phyloP scores from a whole-genome alignment of 2,329 filamentous ascomycete species.

The Plectosphaerella plurivora region DNA sequence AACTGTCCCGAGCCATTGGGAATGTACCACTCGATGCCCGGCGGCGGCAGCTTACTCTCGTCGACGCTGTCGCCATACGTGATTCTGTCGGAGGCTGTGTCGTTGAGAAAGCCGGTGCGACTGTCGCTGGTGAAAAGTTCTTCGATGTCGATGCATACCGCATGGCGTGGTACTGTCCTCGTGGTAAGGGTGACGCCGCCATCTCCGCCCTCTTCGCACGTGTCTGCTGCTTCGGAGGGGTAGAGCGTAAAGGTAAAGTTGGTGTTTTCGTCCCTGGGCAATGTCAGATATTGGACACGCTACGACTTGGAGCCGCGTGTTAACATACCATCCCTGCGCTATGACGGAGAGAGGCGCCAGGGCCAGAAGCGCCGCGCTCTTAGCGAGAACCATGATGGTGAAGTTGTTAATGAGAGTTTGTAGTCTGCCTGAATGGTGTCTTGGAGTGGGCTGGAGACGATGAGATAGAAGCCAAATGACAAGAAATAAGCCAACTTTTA shows the following conservation, averaged over 20 bases:
- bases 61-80: background rate
- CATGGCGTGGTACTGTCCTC: background rate
- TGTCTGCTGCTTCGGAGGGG: background rate
- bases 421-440: too few species aligned
- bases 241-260: conserved; percentile 1
- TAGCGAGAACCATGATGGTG: background rate
- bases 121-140: background rate
- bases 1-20: conserved; percentile 7
- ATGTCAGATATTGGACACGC: background rate
- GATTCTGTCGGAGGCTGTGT: background rate
- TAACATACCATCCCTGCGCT: background rate
- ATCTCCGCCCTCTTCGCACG: background rate
- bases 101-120: background rate
- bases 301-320: too few species aligned
- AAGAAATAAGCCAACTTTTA: too few species aligned
- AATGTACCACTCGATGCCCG: conserved; percentile 10
- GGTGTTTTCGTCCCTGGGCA: background rate
- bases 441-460: too few species aligned
- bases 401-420: background rate
- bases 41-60: background rate
- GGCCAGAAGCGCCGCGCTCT: background rate
- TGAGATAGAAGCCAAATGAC: too few species aligned
- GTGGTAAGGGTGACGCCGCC: background rate
- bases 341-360: background rate
- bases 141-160: background rate